Evolutionary conservation across 176 grass and related monocot genomes (phyloP).

Genomic region (Puccinellia tenuiflora): DNA sequence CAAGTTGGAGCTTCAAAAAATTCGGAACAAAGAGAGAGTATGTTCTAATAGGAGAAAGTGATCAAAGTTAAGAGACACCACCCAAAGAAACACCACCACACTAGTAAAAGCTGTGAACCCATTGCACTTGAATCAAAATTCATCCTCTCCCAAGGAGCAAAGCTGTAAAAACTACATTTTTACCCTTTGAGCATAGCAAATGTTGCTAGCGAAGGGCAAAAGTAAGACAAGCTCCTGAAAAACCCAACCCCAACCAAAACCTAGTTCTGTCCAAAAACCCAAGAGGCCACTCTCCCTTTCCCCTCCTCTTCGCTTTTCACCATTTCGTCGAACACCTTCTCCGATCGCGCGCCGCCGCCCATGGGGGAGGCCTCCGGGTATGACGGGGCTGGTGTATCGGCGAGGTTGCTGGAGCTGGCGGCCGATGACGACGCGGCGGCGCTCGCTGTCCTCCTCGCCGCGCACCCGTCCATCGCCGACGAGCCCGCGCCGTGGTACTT

Average conservation of each 20-base stretch:
- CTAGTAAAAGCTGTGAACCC: not conserved
- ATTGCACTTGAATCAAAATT: not conserved
- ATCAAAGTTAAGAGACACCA: not conserved
- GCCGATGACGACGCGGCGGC: constrained; percentile 36
- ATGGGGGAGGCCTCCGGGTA: constrained; percentile 20
- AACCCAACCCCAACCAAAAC: constrained; percentile 19
- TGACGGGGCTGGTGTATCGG: not conserved
- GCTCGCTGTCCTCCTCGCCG: constrained; percentile 28
- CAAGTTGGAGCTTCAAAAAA: no score
- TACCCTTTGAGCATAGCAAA: not conserved
- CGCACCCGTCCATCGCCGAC: constrained; percentile 37
- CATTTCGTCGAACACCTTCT: constrained; percentile 39
- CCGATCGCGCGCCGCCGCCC: constrained; percentile 28
- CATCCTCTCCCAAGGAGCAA: not conserved
- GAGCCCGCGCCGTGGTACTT: constrained; percentile 57
- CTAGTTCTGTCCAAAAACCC: constrained; percentile 44
- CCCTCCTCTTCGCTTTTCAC: not conserved
- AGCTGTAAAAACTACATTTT: not conserved
- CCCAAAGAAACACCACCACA: not conserved
- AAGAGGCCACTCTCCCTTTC: constrained; percentile 12
- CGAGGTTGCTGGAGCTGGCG: constrained; percentile 43
- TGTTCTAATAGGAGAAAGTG: not conserved
- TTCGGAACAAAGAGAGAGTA: not conserved
- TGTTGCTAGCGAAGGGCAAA: not conserved
- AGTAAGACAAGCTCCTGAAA: not conserved